phyloP scores from a whole-genome alignment of 345 rosid genomes.

The Passiflora organensis region DNA sequence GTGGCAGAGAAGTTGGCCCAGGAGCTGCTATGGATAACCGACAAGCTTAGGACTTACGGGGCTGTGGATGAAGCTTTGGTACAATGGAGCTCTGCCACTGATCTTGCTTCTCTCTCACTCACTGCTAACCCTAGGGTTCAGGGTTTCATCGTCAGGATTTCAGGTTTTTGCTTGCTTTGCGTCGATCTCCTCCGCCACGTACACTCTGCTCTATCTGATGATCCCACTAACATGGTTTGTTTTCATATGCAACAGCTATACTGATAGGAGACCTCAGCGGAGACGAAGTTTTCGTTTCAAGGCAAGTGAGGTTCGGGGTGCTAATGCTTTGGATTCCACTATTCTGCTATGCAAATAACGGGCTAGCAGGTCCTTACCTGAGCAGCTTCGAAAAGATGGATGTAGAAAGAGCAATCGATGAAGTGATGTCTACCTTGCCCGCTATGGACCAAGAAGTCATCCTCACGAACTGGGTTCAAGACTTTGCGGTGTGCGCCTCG shows the following conservation, averaged over 20 bases:
- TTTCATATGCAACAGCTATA: constrained; percentile 31
- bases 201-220: too few relatives aligned
- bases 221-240: too few relatives aligned
- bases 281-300: constrained; percentile 28
- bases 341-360: constrained; percentile 56
- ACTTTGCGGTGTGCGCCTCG: constrained; percentile 46
- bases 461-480: constrained; percentile 68
- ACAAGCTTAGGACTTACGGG: constrained; percentile 49
- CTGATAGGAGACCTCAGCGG: constrained; percentile 44
- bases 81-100: constrained; percentile 65
- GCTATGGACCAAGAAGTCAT: constrained; percentile 58
- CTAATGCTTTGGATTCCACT: constrained; percentile 58
- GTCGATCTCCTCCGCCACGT: neutral
- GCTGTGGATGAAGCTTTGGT: constrained; percentile 54
- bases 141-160: constrained; percentile 52
- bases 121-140: constrained; percentile 59
- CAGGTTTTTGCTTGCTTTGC: constrained; percentile 38
- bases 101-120: constrained; percentile 56
- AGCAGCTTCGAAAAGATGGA: constrained; percentile 52
- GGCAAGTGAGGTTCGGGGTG: constrained; percentile 57
- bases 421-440: constrained; percentile 47
- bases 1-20: constrained; percentile 68
- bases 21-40: constrained; percentile 57
- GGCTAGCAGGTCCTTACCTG: constrained; percentile 48
- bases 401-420: constrained; percentile 58